Conservation (phyloP, 1,139 yeast species). For the Hemisphaericaspora lyxosophila region DNA sequence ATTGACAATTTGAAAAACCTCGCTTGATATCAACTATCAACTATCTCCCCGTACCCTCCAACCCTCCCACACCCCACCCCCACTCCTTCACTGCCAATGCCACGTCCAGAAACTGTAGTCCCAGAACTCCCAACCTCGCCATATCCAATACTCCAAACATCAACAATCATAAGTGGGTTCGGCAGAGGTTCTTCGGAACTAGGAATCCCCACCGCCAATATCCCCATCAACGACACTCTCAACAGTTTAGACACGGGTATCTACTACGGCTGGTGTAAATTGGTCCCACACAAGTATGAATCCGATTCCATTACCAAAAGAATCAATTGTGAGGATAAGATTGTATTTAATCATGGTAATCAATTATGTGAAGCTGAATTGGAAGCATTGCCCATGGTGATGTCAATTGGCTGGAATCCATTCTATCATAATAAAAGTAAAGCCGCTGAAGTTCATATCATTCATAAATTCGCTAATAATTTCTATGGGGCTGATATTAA, state of each 20-base stretch:
- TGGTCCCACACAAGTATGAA: slow-evolving; percentile 22
- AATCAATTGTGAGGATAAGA: slow-evolving; percentile 41
- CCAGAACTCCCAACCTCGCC: slow-evolving; percentile 58
- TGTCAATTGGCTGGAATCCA: slow-evolving; percentile 97
- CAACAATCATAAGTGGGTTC: slow-evolving; percentile 78
- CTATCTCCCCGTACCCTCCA: no score
- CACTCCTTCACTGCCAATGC: no score
- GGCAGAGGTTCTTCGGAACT: slow-evolving; percentile 94
- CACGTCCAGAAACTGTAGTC: slow-evolving; percentile 30
- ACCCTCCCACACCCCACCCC: no score
- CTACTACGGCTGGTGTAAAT: slow-evolving; percentile 79
- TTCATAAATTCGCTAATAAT: slow-evolving; percentile 63
- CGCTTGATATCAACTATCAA: no score
- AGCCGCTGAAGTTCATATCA: slow-evolving; percentile 84
- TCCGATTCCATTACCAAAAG: slow-evolving; percentile 15
- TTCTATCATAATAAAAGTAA: slow-evolving; percentile 76
- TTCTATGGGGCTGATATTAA: slow-evolving; percentile 83
- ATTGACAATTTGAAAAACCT: no score
- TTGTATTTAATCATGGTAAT: slow-evolving; percentile 64
- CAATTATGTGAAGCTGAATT: slow-evolving; percentile 40
- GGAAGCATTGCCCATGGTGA: slow-evolving; percentile 75
- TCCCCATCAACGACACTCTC: slow-evolving; percentile 58
- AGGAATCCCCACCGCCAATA: slow-evolving; percentile 95
- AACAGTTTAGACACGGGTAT: slow-evolving; percentile 72
- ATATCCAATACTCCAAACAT: slow-evolving; percentile 60